phyloP scores from a whole-genome alignment of 1,284 basidiomycete species.

The Cutaneotrichosporon sp. region DNA sequence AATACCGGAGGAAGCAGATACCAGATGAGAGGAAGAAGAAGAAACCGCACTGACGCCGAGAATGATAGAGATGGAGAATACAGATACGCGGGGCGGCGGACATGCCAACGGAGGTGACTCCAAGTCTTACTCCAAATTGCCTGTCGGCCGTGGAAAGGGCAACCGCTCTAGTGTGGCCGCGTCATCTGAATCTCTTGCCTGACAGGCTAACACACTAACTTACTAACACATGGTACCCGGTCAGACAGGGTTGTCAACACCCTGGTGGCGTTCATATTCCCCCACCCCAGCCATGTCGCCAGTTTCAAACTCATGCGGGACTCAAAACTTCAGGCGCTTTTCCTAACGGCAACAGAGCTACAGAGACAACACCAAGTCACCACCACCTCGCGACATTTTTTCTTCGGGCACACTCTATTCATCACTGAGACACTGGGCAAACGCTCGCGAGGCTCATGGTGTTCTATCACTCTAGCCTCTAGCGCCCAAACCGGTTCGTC shows the following conservation, averaged over 20 bases:
- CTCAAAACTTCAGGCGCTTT: too few relatives aligned
- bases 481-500: conserved; percentile 23
- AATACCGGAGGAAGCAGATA: background rate
- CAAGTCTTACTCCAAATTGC: background rate
- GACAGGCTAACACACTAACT: background rate
- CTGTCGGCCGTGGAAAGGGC: background rate
- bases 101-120: background rate
- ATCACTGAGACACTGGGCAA: conserved; percentile 22
- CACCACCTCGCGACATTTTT: background rate
- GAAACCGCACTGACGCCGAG: background rate
- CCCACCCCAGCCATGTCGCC: too few relatives aligned
- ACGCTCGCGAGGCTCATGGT: conserved; percentile 27
- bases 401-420: conserved; percentile 26
- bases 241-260: background rate
- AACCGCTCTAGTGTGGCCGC: background rate
- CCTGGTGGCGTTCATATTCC: background rate
- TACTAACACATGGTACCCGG: background rate
- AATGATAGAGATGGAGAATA: background rate
- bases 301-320: too few relatives aligned
- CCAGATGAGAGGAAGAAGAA: background rate
- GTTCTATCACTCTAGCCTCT: conserved; percentile 29
- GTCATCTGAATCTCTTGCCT: background rate
- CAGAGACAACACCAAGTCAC: too few relatives aligned
- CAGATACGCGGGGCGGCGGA: background rate
- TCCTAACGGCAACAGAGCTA: too few relatives aligned